phyloP scores from a whole-genome alignment of 2,329 filamentous ascomycete species.

The Cercospora sp. region DNA sequence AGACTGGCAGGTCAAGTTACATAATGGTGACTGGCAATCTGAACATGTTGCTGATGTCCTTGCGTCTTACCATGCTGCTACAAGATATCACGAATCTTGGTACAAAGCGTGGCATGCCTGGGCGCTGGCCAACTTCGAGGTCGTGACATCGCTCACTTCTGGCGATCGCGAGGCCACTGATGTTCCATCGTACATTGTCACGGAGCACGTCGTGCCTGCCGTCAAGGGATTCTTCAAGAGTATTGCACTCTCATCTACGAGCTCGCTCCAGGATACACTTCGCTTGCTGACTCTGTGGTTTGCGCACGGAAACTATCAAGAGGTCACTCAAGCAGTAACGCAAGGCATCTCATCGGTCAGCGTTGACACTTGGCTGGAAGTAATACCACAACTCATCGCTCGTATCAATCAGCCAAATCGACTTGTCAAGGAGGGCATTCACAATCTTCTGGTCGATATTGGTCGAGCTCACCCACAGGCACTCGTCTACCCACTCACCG shows the following conservation, averaged over 20 bases:
- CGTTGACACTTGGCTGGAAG: slow-evolving; percentile 97
- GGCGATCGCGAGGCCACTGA: slow-evolving; percentile 61
- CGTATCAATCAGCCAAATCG: slow-evolving; percentile 95
- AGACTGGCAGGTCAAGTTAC: slow-evolving; percentile 87
- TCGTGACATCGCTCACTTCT: slow-evolving; percentile 78
- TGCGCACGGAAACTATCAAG: slow-evolving; percentile 80
- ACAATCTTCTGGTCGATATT: slow-evolving; percentile 88
- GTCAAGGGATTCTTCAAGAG: slow-evolving; percentile 97
- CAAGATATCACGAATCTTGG: slow-evolving; percentile 89
- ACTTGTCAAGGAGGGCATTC: slow-evolving; percentile 84
- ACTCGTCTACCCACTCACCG: slow-evolving; percentile 92
- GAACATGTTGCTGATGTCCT: slow-evolving; percentile 85
- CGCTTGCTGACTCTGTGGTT: slow-evolving; percentile 95
- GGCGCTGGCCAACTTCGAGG: slow-evolving; percentile 97
- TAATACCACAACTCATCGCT: slow-evolving; percentile 95
- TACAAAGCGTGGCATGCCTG: slow-evolving; percentile 99
- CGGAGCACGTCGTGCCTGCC: slow-evolving; percentile 89
- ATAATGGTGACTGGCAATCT: slow-evolving; percentile 85
- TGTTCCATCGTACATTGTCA: slow-evolving; percentile 67
- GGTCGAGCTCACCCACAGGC: slow-evolving; percentile 94
- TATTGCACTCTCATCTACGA: slow-evolving; percentile 85
- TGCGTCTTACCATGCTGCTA: slow-evolving; percentile 86
- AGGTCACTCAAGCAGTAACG: slow-evolving; percentile 84
- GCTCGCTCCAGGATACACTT: slow-evolving; percentile 92
- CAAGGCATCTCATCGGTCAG: slow-evolving; percentile 91